Percentiles rank a stretch among this genome's conserved stretches.
phyloP scores from a whole-genome alignment of 1,284 basidiomycete genomes.

The Apiotrichum veenhuisii region DNA sequence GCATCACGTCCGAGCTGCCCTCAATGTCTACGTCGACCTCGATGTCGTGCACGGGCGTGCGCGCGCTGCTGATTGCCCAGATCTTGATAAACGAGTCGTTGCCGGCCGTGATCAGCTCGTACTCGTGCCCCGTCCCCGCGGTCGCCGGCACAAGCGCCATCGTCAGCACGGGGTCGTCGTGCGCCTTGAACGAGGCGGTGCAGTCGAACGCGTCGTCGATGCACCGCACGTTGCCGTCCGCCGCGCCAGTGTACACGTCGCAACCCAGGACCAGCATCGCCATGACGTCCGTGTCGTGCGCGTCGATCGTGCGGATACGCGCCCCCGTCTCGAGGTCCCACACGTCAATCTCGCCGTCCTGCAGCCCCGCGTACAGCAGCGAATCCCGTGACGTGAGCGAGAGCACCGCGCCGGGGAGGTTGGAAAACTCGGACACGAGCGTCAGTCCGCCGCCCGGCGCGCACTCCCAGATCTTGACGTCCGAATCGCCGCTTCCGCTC shows the following conservation, averaged over 20 bases:
- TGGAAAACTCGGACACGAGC: slow-evolving; percentile 30
- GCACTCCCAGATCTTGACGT: slow-evolving; percentile 85
- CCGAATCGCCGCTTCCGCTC: slow-evolving; percentile 83
- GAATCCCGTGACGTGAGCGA: slow-evolving; percentile 70
- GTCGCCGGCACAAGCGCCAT: slow-evolving; percentile 55
- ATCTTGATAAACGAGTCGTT: slow-evolving; percentile 82
- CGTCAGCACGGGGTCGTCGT: slow-evolving; percentile 76
- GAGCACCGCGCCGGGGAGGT: slow-evolving; percentile 58
- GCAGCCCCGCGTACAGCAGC: slow-evolving; percentile 85
- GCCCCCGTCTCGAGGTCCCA: slow-evolving; percentile 87
- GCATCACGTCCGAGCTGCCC: slow-evolving; percentile 51
- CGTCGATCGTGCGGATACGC: slow-evolving; percentile 76
- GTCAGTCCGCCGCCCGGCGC: slow-evolving; percentile 43
- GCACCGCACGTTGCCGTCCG: slow-evolving; percentile 75
- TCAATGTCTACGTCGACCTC: slow-evolving; percentile 31
- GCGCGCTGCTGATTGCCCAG: slow-evolving; percentile 12
- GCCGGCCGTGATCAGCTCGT: slow-evolving; percentile 69
- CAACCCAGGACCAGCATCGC: slow-evolving; percentile 69
- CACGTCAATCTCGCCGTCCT: slow-evolving; percentile 87
- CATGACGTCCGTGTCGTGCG: slow-evolving; percentile 79
- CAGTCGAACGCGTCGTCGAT: slow-evolving; percentile 80
- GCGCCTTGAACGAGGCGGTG: slow-evolving; percentile 72
- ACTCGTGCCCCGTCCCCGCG: slow-evolving; percentile 21
- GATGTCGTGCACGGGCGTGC: slow-evolving; percentile 6
- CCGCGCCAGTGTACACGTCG: slow-evolving; percentile 77